phyloP scores from a whole-genome alignment of 176 grass and related monocot species.

The Carex scoparia region DNA sequence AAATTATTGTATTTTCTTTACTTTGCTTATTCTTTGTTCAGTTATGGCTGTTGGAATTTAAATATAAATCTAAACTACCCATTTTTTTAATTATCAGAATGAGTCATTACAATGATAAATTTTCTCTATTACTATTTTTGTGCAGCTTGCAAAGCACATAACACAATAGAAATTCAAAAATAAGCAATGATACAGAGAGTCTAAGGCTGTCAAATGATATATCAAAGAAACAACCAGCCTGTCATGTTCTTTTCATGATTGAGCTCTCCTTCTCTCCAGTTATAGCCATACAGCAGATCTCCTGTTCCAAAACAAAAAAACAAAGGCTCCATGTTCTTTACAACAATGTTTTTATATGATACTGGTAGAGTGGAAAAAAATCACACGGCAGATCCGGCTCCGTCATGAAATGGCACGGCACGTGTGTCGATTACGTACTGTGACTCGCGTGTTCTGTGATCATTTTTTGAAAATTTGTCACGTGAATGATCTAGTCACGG shows the following conservation, averaged over 20 bases:
- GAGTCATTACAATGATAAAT: background rate
- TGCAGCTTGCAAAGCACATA: background rate
- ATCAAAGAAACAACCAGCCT: background rate
- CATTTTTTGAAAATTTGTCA: no score
- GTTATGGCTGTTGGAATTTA: background rate
- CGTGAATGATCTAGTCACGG: no score
- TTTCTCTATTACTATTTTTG: background rate
- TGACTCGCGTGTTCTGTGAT: no score
- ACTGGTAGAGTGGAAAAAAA: no score
- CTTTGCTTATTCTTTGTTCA: background rate
- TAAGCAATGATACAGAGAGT: background rate
- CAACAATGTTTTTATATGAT: background rate
- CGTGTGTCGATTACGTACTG: no score
- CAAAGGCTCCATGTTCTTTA: background rate
- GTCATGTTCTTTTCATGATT: slow-evolving; percentile 24
- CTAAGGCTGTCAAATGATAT: background rate
- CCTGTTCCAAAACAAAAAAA: background rate
- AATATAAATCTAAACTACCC: background rate
- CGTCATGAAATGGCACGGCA: no score
- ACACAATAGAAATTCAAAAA: background rate
- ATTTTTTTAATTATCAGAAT: background rate
- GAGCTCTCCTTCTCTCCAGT: background rate
- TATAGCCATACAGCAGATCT: background rate
- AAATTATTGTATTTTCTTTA: background rate
- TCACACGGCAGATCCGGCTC: no score